Conservation (phyloP, 2,329 filamentous ascomycete species). For the Aspergillus aculeatinus region DNA sequence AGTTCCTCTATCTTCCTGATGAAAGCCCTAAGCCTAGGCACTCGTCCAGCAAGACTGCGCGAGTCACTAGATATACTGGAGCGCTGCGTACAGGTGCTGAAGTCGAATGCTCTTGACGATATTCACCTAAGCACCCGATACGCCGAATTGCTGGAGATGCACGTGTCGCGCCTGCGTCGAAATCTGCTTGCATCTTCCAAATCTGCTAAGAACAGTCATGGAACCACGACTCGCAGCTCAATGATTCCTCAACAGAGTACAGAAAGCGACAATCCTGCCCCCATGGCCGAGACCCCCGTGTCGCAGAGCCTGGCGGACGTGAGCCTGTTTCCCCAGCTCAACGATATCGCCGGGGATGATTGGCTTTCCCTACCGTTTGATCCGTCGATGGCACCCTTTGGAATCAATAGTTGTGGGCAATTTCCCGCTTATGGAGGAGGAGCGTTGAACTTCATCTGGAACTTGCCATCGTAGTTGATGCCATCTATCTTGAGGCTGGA, state of each 20-base stretch:
- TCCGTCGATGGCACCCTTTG: constrained; percentile 46
- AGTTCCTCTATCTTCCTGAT: constrained; percentile 58
- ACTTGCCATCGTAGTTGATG: constrained; percentile 35
- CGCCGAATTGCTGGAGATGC: constrained; percentile 50
- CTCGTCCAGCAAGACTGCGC: constrained; percentile 50
- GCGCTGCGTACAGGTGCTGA: constrained; percentile 49
- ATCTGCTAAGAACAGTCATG: constrained; percentile 26
- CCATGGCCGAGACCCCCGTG: constrained; percentile 19
- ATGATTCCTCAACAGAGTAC: constrained; percentile 30
- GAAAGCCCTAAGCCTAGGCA: constrained; percentile 51
- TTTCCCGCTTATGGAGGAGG: constrained; percentile 43
- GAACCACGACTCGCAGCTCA: constrained; percentile 28
- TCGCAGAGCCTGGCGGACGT: constrained; percentile 30
- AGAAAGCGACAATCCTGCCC: constrained; percentile 21
- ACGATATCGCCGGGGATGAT: constrained; percentile 37
- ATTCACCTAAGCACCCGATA: constrained; percentile 54
- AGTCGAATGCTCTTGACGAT: constrained; percentile 52
- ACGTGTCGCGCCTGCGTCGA: constrained; percentile 43
- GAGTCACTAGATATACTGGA: constrained; percentile 51
- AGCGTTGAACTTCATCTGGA: constrained; percentile 46
- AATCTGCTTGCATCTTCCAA: constrained; percentile 40
- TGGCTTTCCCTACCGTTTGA: constrained; percentile 47
- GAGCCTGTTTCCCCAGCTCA: constrained; percentile 30
- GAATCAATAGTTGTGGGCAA: constrained; percentile 37
- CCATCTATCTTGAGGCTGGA: neutral